A percentile compares a stretch with the other conserved stretches of the same genome.
Conservation (phyloP, 2,329 filamentous ascomycete species). For the Purpureocillium takamizusanense region DNA sequence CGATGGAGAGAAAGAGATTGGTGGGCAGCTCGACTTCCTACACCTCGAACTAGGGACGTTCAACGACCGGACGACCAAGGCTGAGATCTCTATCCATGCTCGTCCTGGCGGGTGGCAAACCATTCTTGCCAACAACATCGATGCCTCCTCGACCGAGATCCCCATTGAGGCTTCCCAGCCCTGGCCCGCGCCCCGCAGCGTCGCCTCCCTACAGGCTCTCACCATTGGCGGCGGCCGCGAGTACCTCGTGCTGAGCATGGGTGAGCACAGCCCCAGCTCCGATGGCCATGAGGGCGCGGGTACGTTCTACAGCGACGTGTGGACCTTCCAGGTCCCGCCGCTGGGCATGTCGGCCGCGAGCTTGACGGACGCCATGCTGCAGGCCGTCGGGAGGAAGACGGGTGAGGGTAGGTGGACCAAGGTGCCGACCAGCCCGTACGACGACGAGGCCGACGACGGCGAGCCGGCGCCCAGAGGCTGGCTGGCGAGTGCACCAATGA, state of each 20-base stretch:
- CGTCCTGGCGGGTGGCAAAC: conserved; percentile 45
- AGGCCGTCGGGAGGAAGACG: conserved; percentile 41
- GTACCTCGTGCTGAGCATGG: conserved; percentile 53
- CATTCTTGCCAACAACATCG: conserved; percentile 29
- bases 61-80: conserved; percentile 36
- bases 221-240: conserved; percentile 51
- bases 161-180: conserved; percentile 21
- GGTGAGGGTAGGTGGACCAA: conserved; percentile 51
- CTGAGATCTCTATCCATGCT: conserved; percentile 41
- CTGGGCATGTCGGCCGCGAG: conserved; percentile 44
- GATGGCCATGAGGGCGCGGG: conserved; percentile 42
- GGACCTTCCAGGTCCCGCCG: conserved; percentile 54
- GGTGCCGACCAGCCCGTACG: conserved; percentile 36
- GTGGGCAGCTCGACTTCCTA: conserved; percentile 61
- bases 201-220: conserved; percentile 44
- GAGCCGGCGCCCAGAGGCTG: conserved; percentile 47
- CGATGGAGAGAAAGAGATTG: conserved; percentile 60
- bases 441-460: conserved; percentile 40
- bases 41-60: conserved; percentile 48
- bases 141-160: conserved; percentile 25
- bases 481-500: conserved; percentile 47
- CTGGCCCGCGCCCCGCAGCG: conserved; percentile 46
- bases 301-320: conserved; percentile 50
- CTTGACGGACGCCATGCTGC: conserved; percentile 45
- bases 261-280: conserved; percentile 41